These are phyloP conservation scores for Paramarasmius palmivorus DNA, from an alignment of 1,284 basidiomycete species.

Conservation along the genomic window DNA sequence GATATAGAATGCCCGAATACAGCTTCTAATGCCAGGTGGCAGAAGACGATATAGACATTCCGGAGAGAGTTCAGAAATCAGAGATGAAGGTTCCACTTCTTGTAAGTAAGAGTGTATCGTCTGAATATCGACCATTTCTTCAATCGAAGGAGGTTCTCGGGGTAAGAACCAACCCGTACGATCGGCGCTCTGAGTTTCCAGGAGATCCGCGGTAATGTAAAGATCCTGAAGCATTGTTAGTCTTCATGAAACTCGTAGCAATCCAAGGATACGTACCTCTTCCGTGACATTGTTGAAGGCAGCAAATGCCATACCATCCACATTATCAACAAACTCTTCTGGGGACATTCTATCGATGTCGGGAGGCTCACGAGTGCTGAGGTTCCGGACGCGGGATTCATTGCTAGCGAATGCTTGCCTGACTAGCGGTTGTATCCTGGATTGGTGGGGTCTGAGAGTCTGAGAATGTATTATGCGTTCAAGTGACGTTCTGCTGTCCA, in stretches of 20 bases:
- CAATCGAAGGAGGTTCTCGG: slow-evolving; percentile 49
- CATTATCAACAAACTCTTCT: slow-evolving; percentile 68
- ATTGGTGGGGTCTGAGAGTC: slow-evolving; percentile 58
- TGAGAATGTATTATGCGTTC: slow-evolving; percentile 53
- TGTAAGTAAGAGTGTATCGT: slow-evolving; percentile 70
- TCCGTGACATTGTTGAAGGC: slow-evolving; percentile 73
- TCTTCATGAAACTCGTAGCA: slow-evolving; percentile 1
- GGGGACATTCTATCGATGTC: slow-evolving; percentile 67
- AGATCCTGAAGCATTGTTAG: slow-evolving; percentile 52
- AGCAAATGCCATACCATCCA: slow-evolving; percentile 74
- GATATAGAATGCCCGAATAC: slow-evolving; percentile 71
- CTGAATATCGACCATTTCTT: slow-evolving; percentile 72
- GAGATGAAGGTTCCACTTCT: slow-evolving; percentile 67
- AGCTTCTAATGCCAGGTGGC: slow-evolving; percentile 70
- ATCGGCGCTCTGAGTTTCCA: slow-evolving; percentile 78
- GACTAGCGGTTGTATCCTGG: slow-evolving; percentile 27
- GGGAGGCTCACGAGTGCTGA: slow-evolving; percentile 55
- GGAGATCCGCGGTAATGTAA: slow-evolving; percentile 69
- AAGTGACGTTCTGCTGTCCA: slow-evolving; percentile 43
- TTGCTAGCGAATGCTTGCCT: slow-evolving; percentile 22
- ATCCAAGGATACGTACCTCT: slow-evolving; percentile 52
- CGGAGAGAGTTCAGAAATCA: slow-evolving; percentile 68
- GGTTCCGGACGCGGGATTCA: slow-evolving; percentile 35
- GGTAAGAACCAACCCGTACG: slow-evolving; percentile 73
- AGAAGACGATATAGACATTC: slow-evolving; percentile 71